Base-by-base conservation (phyloP, 495 filamentous ascomycete species). In the Darksidea phi region DNA sequence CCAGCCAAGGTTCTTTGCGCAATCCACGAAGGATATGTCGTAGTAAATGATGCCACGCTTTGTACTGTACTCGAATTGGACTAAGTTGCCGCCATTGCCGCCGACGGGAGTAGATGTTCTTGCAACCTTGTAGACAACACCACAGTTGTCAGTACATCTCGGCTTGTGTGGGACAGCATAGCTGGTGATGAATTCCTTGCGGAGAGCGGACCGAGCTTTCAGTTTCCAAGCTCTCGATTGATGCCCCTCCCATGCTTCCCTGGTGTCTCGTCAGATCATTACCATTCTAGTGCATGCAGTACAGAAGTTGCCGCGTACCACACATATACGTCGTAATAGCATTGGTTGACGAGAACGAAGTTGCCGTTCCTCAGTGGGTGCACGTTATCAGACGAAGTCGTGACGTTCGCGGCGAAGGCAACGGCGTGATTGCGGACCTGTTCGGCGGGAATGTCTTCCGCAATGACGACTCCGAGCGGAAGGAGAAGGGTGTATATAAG, bases 1-100 rank as follows among this genome's bases (percentile, higher is more conserved):
- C 2, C 8, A 10, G 2, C 17, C 28, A 3, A 37, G 17, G 17
- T 36, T 8, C 7, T 34, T 38, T 1, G 52, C 59, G 32, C 59
- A 62, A 45, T 62, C 59, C 1, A 62, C 59, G 34, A 62, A 62
- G 1, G 50, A 55, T 23, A 62, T 62, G 36, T 62, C 59, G 34
- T 56, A 62, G 46, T 62, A 62, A 13, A 62, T 18, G 1, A 48
- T 15, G 20, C 41, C 41, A 28, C 50, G 23, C 26, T 23, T 24
- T 10, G 48, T 49, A 3, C 51, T 51, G 51, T 55, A 62, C 52
- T 62, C 59, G 51, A 62, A 62, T 13, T 62, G 59, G 2, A 45
- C 5, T 6, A 6, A 6, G 13, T 43, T 43, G 41, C 41, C 54
- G 2, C 55, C 43, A 6, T 42, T 11, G 2, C 59, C 59, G 7